Evolutionary conservation across 2,329 filamentous ascomycete genomes (phyloP).

Genomic region (Aureobasidium sp.): DNA sequence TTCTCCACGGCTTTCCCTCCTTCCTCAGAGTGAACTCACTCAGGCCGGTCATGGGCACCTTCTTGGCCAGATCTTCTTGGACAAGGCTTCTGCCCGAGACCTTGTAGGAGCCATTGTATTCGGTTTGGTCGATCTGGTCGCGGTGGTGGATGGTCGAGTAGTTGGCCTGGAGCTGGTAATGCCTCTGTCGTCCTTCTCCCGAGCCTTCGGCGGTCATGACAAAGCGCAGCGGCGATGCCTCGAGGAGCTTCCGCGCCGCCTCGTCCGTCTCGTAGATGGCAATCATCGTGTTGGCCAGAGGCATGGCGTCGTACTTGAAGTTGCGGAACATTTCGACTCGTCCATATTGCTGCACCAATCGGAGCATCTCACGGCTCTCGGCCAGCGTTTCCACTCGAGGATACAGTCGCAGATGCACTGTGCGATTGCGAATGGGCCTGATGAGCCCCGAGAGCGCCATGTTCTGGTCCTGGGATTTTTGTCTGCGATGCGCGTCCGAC

Average conservation of each 20-base stretch:
- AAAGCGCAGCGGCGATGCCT: conserved; percentile 40
- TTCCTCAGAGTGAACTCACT: conserved; percentile 33
- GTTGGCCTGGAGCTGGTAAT: conserved; percentile 12
- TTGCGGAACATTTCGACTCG: conserved; percentile 41
- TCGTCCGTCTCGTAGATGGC: conserved; percentile 38
- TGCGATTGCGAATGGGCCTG: conserved; percentile 32
- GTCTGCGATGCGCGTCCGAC: too few relatives aligned
- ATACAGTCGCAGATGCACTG: conserved; percentile 39
- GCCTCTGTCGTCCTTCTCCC: conserved; percentile 5
- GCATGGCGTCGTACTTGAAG: conserved; percentile 40
- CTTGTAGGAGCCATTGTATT: conserved; percentile 26
- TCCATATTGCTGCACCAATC: conserved; percentile 40
- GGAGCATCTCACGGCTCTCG: conserved; percentile 43
- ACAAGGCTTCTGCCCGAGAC: conserved; percentile 22
- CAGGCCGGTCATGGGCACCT: conserved; percentile 34
- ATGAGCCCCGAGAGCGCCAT: conserved; percentile 14
- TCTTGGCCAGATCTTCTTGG: conserved; percentile 31
- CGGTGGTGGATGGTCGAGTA: conserved; percentile 8
- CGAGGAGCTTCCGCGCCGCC: conserved; percentile 34
- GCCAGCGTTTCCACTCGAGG: conserved; percentile 40
- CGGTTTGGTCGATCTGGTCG: conserved; percentile 28
- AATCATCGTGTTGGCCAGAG: conserved; percentile 35
- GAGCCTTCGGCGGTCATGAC: conserved; percentile 30
- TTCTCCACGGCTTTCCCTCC: conserved; percentile 29
- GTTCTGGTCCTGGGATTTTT: neutral